Base-by-base conservation (phyloP, 129 eudicot genomes). In the Calendula officinalis region DNA sequence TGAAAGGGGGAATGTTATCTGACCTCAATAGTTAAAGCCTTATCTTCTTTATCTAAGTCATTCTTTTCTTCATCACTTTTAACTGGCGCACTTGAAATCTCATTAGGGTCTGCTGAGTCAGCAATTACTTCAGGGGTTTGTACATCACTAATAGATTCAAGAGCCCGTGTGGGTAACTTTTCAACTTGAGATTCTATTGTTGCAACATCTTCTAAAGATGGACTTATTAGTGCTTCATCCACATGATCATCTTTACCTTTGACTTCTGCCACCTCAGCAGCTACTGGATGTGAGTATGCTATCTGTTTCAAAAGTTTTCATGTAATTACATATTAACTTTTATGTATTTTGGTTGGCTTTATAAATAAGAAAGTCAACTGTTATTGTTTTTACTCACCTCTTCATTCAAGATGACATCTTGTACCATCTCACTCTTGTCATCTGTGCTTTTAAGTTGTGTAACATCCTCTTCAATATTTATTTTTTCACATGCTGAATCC, bases 141-240 rank as follows among this genome's bases (percentile, higher is more conserved):
- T 41, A 42, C 64, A 71, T 71, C 56, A 73, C 30, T 36, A 47
- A 56, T 54, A 65, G 61, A 56, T 56, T 73, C 71, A 73, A 73
- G 43, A 55, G 50, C 57, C 42, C 22, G 22, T 44, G 39, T 64
- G 58, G 71, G 48, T 37, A 41, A 37, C 51, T 43, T 46, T 30
- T 64, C 27, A 70, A 60, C 75, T 60, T 56, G 66, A 45, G 68
- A 38, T 30, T 47, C 60, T 59, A 39, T 8, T 9, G 42, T 69
- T 37, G 67, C 50, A 22, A 6, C 66, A 36, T 59, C 66, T 69
- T 69, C 66, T 57, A 17, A 8, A 35, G 66, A 36, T 46, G 39
- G 11, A 69, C 16, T 57, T 16, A 3, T 69, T 36, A 40, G 47
- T 58, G 53, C 58, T 51, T 69, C 14, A 45, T 69, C 58, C 17